Base-by-base conservation (phyloP, 345 rosid species). In the Viola odorata region DNA sequence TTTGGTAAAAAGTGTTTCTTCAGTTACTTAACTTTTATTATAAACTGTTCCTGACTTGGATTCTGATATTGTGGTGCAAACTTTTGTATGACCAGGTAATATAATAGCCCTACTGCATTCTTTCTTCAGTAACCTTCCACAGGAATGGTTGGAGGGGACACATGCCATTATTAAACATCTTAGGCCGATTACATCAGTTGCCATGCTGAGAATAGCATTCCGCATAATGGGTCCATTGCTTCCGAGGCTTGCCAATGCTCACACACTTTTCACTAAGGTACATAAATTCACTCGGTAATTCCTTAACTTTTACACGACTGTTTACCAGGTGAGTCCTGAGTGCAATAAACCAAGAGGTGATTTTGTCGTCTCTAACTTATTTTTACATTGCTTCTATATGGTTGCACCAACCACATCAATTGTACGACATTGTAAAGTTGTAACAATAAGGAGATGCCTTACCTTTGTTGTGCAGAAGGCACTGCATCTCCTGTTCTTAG, bases 171-270 rank as follows among this genome's bases (percentile, higher is more conserved):
- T 88, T 62, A 80, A 79, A 74, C 82, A 95, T 76, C 91, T 95
- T 54, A 77, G 86, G 77, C 97, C 97, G 5, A 79, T 95, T 59
- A 86, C 91, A 59, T 88, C 99, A 41, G 89, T 91, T 48, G 96
- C 96, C 55, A 86, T 95, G 97, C 72, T 91, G 74, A 82, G 99
- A 82, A 90, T 88, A 70, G 89, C 75, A 40, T 95, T 91, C 71
- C 97, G 97, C 55, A 90, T 95, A 23, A 88, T 91, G 96, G 91
- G 94, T 13, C 96, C 97, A 41, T 69, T 95, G 79, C 97, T 95
- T 58, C 99, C 97, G 37, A 81, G 97, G 78, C 95, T 95, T 14
- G 83, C 87, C 66, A 88, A 81, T 82, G 85, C 97, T 62, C 99
- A 95, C 60, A 63, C 84, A 15, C 92, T 88, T 65, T 95, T 91